phyloP scores from a whole-genome alignment of 371 early-diverging fungal genomes.

The Mortierella sp. region DNA sequence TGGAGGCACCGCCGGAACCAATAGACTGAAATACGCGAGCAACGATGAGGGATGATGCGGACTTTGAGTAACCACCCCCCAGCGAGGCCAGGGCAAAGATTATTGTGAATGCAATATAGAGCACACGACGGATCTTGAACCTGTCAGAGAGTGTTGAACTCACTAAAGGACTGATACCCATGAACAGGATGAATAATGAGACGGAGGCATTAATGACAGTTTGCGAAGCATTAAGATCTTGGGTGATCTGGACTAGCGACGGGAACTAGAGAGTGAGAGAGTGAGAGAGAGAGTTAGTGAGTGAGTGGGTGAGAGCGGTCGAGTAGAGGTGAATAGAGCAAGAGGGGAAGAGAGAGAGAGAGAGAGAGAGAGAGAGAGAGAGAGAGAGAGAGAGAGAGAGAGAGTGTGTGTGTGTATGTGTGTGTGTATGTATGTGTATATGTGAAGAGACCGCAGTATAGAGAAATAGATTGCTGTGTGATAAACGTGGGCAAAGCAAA shows the following conservation, averaged over 20 bases:
- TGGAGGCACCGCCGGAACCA: slow-evolving; percentile 79
- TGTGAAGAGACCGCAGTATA: background rate
- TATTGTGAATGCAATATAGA: slow-evolving; percentile 70
- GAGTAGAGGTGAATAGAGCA: too few relatives aligned
- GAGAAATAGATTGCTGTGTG: background rate
- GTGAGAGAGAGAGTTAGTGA: background rate
- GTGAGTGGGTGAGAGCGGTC: too few relatives aligned
- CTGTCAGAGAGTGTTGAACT: slow-evolving; percentile 81
- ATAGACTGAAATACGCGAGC: slow-evolving; percentile 78
- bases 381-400: too few relatives aligned
- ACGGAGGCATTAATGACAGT: slow-evolving; percentile 68
- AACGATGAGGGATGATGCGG: slow-evolving; percentile 66
- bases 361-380: too few relatives aligned
- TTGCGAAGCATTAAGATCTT: slow-evolving; percentile 62
- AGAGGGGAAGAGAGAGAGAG: too few relatives aligned
- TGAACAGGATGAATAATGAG: slow-evolving; percentile 66
- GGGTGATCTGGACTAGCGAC: slow-evolving; percentile 62
- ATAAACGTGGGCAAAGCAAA: background rate
- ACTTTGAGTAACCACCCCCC: slow-evolving; percentile 72
- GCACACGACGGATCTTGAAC: slow-evolving; percentile 69
- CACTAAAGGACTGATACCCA: slow-evolving; percentile 74
- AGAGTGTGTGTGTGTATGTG: too few relatives aligned
- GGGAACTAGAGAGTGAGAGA: slow-evolving; percentile 57
- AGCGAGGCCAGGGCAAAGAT: slow-evolving; percentile 72
- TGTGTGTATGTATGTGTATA: too few relatives aligned